Evolutionary conservation across 331 rosid genomes (phyloP), one percentile per base, ranked within the genome.

Genomic region (Quercus lobata): DNA sequence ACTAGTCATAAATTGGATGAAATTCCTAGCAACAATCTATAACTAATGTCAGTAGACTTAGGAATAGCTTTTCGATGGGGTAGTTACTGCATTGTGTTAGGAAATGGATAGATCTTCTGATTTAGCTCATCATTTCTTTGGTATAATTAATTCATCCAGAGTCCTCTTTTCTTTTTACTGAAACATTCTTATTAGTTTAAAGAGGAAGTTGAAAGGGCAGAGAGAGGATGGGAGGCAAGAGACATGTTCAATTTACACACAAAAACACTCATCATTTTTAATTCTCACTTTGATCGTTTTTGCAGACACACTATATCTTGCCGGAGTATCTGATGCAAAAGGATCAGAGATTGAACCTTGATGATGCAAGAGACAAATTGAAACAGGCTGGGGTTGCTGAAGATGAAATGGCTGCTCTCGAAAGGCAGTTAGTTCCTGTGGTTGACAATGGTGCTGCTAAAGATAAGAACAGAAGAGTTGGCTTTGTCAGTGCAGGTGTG

Each of bases 361-460:
- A 95, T 0, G 99, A 95, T 21, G 98, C 97, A 37, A 95, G 93
- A 84, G 98, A 84, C 27, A 94, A 93, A 78, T 74, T 92, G 81
- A 94, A 94, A 78, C 83, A 89, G 81, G 98, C 98, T 29, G 98
- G 97, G n/a, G 86, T 93, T 34, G 84, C 96, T 3, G 99, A 95
- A 81, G 99, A 95, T 9, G 98, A 93, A 81, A 95, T 93, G 99
- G 97, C 98, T 17, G 96, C 98, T 71, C 81, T 95, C 14, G 97
- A 93, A 76, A 93, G 92, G 84, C 98, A 94, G 85, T 84, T 94
- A 76, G 94, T 90, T 63, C 97, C 98, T 2, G 82, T 82, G 17
- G 76, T 46, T 30, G 82, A 72, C 7, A 84, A 41, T 41, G 49
- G 11, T 44, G 14, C 27, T 16, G 58, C 87, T 29, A 86, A 85